Base-by-base conservation (phyloP, 371 early-diverging fungal species). In the Batkoa obscura region DNA sequence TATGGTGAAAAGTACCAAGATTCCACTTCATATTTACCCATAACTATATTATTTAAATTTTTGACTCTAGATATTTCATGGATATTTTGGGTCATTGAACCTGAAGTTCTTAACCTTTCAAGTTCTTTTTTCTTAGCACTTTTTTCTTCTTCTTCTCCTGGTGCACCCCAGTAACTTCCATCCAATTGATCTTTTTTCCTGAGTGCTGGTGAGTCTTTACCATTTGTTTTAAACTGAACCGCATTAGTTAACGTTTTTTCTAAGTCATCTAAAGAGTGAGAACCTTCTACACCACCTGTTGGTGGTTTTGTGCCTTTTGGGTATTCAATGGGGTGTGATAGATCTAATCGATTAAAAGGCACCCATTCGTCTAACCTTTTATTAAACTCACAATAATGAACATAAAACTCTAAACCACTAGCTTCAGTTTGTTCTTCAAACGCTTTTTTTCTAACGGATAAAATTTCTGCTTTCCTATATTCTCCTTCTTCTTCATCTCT, bases 291-390 rank as follows among this genome's bases (percentile, higher is more conserved):
- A 58, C 60, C 6, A 56, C 56, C 56, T 64, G 64, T 52, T 39
- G 60, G 47, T n/a, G 50, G 55, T 58, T 79, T 79, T 58, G 77
- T 79, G 51, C 72, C 68, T 68, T 81, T 85, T 0, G 90, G 88
- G 51, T 80, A 83, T 58, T 86, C 80, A 33, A 90, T 76, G 1
- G 76, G 78, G 53, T 80, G 70, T 30, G 70, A 65, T 31, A 94
- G 66, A 49, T 89, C 80, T 15, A 95, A 64, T 17, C 82, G 68
- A 0, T 71, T 64, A n/a, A 76, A 74, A 0, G 76, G 50, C 0
- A 99, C 87, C 99, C 99, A 99, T 66, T 95, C 94, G 72, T 99
- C 99, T 55, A 99, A 73, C 45, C 99, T 87, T 67, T 96, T 98
- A 75, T 99, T 99, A 70, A 90, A 97, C 50, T 91, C 89, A 2